Evolutionary conservation across 768 basidiomycete species (phyloP).

Genomic region (Brasilioporus rufonigricans): DNA sequence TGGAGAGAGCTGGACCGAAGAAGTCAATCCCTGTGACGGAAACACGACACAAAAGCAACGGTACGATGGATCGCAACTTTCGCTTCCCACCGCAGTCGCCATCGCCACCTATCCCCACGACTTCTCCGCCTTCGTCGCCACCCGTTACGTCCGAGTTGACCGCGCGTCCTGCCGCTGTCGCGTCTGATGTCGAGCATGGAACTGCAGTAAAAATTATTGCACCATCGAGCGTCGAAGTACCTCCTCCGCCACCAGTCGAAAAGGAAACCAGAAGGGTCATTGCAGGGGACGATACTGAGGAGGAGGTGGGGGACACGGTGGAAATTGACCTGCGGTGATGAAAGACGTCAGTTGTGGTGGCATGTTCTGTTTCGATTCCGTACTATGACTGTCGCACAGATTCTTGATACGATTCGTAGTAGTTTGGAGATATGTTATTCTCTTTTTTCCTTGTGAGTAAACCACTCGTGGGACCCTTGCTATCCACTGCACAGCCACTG

Average conservation of each 20-base stretch:
- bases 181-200: constrained; percentile 7
- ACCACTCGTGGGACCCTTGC: background rate
- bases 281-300: constrained; percentile 58
- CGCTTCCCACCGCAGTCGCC: constrained; percentile 53
- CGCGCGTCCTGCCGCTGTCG: background rate
- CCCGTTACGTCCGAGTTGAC: constrained; percentile 24
- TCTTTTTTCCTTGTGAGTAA: background rate
- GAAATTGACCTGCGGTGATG: constrained; percentile 60
- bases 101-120: constrained; percentile 21
- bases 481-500: constrained; percentile 1
- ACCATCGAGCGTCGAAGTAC: constrained; percentile 70
- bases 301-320: constrained; percentile 77
- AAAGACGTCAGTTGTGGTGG: background rate
- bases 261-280: constrained; percentile 53
- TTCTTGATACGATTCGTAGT: background rate
- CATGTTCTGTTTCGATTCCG: background rate
- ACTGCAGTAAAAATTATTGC: constrained; percentile 40
- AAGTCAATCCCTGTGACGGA: constrained; percentile 12
- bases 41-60: constrained; percentile 47
- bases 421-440: constrained; percentile 12
- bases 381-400: background rate
- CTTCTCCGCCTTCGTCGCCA: constrained; percentile 30
- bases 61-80: constrained; percentile 78
- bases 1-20: constrained; percentile 27
- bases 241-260: constrained; percentile 75